Evolutionary conservation across 2,329 filamentous ascomycete species (phyloP).

Genomic region (Ambrosiella xylebori): DNA sequence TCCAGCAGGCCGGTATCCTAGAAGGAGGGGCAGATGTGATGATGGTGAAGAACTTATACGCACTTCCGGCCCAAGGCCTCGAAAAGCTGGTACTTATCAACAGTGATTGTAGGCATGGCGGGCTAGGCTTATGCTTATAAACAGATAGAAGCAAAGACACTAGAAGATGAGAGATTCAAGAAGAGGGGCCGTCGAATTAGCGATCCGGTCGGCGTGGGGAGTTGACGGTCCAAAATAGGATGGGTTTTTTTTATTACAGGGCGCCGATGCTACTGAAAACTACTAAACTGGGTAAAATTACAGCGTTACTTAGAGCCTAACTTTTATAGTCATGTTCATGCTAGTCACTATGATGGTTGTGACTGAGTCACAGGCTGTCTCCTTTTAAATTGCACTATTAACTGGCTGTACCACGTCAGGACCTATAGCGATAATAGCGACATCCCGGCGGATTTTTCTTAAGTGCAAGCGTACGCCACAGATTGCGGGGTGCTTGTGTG

Average conservation of each 20-base stretch:
- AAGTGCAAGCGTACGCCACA: slow-evolving; percentile 6
- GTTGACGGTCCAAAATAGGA: not conserved
- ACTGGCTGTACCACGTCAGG: too few species aligned
- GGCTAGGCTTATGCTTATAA: slow-evolving; percentile 14
- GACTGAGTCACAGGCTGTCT: slow-evolving; percentile 8
- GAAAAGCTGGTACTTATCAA: slow-evolving; percentile 92
- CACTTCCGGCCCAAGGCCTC: slow-evolving; percentile 79
- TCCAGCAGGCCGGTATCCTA: not conserved
- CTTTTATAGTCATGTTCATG: too few species aligned
- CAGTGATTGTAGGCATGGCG: slow-evolving; percentile 84
- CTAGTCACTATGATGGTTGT: not conserved
- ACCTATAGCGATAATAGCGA: not conserved
- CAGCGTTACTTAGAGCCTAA: not conserved
- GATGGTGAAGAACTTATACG: slow-evolving; percentile 15
- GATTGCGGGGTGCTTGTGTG: slow-evolving; percentile 11
- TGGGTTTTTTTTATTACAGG: not conserved
- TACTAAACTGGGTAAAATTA: not conserved
- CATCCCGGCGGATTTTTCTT: slow-evolving; percentile 1
- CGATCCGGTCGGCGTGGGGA: not conserved
- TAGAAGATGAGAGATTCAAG: not conserved
- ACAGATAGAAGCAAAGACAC: not conserved
- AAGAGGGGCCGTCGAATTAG: not conserved
- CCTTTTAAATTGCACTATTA: too few species aligned
- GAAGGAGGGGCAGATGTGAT: not conserved
- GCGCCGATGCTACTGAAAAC: not conserved